Evolutionary conservation across 805 yeast species (phyloP), one percentile per base, ranked within the genome.

Genomic region (Candida railenensis): DNA sequence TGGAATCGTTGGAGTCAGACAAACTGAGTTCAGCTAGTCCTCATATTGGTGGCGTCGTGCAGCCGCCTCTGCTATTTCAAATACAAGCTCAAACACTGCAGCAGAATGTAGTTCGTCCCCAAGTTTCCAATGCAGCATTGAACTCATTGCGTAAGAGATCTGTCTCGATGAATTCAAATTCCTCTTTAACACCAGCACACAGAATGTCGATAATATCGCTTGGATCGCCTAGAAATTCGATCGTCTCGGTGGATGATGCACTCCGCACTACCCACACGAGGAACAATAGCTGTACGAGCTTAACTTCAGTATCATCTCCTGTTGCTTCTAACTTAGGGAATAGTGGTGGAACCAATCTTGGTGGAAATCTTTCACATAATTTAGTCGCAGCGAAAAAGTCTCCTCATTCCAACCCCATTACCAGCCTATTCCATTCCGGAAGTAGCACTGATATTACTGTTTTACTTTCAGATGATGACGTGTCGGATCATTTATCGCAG

Each of bases 161-260:
- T 4, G 40, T 37, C 5, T 22, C 30, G 25, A 22, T 37, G 40
- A 37, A 20, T 21, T 40, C 43, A 20, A 19, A 40, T 19, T 16
- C 37, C n/a, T 30, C 43, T 8, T 15, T 19, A 8, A 30, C 37
- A 4, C 22, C 43, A 40, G 22, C 34, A 7, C 45, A 34, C 20
- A 22, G 39, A 20, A 34, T 34, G 39, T 42, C 45, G 20, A 42
- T 42, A 20, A 34, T 42, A 9, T 34, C 39, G 34, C 33, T 42
- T 8, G 45, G 40, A 3, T 34, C 39, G 22, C 74, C 74, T 2
- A 57, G 75, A 36, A 71, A 71, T 50, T 66, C 72, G 22, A 70
- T 71, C 14, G 69, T 67, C 3, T 66, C 72, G 9, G 57, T 66
- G 1, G 77, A 71, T 44, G 77, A 71, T 44, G 51, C 48, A 33